Base-by-base conservation (phyloP, 2,329 filamentous ascomycete species). In the Byssothecium circinans region DNA sequence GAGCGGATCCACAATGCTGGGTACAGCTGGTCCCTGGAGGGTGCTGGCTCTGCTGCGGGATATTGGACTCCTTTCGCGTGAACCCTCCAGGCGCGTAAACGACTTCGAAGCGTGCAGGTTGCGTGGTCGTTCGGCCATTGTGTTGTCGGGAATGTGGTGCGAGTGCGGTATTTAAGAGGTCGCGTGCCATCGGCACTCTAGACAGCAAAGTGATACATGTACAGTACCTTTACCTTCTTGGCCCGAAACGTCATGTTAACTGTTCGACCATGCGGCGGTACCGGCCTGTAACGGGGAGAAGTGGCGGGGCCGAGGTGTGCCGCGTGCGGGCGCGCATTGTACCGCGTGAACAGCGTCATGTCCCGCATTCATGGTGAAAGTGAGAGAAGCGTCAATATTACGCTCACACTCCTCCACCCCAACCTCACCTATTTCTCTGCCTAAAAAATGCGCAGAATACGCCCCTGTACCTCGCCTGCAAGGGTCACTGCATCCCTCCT, bases 401-500 rank as follows among this genome's bases (percentile, higher is more conserved):
- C n/a, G n/a, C n/a, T n/a, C n/a, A n/a, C n/a, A n/a, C n/a, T n/a
- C n/a, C n/a, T n/a, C n/a, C n/a, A n/a, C n/a, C n/a, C n/a, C n/a
- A n/a, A n/a, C n/a, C n/a, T n/a, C n/a, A n/a, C n/a, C n/a, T n/a
- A n/a, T n/a, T n/a, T n/a, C n/a, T n/a, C n/a, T n/a, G n/a, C n/a
- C n/a, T n/a, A n/a, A n/a, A n/a, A n/a, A 32, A 70, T 70, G 68
- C 61, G 58, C 32, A 58, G 60, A 48, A 56, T 56, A 50, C 56
- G 44, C 12, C 41, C 50, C 35, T 70, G 65, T 73, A 73, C 68
- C 57, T 87, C 85, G 61, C 75, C 81, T 45, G 79, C 79, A 70
- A 81, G 80, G 73, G 80, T 87, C 57, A 86, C 85, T 12, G 80
- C 83, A 44, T 76, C 78, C 35, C 69, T 87, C 39, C 73, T 89